A percentile compares a stretch with the other conserved stretches of the same genome.
Evolutionary conservation across 139 green algal genomes (phyloP).

Genomic region (Volvox africanus): DNA sequence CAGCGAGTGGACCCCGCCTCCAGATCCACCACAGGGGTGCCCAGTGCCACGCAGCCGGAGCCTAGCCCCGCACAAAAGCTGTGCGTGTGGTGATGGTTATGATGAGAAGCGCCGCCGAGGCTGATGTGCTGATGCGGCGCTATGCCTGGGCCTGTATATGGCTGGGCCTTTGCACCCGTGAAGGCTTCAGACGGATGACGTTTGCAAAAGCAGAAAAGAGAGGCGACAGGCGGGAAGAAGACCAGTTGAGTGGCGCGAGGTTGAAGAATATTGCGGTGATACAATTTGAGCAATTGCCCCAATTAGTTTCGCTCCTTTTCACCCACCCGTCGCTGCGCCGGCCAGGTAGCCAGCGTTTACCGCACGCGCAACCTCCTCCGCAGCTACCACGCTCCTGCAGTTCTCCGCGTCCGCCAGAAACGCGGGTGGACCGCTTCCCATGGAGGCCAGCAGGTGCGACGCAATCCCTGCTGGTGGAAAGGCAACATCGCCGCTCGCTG

Average conservation of each 20-base stretch:
- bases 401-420: background rate
- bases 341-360: background rate
- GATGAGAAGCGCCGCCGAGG: background rate
- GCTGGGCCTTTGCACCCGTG: no score
- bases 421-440: background rate
- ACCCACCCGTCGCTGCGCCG: no score
- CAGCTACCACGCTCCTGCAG: background rate
- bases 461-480: background rate
- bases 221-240: no score
- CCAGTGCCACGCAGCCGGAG: background rate
- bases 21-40: background rate
- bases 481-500: background rate
- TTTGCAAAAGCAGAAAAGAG: no score
- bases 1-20: background rate
- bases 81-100: constrained; percentile 10
- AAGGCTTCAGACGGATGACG: no score
- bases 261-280: no score
- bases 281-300: no score
- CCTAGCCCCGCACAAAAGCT: background rate
- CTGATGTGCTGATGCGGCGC: background rate
- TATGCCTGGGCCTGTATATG: no score
- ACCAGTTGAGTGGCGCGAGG: no score
- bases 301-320: no score
- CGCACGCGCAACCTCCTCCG: background rate
- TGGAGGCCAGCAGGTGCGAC: background rate